Conservation (phyloP, 345 rosid species). For the Eucalyptus regnans region DNA sequence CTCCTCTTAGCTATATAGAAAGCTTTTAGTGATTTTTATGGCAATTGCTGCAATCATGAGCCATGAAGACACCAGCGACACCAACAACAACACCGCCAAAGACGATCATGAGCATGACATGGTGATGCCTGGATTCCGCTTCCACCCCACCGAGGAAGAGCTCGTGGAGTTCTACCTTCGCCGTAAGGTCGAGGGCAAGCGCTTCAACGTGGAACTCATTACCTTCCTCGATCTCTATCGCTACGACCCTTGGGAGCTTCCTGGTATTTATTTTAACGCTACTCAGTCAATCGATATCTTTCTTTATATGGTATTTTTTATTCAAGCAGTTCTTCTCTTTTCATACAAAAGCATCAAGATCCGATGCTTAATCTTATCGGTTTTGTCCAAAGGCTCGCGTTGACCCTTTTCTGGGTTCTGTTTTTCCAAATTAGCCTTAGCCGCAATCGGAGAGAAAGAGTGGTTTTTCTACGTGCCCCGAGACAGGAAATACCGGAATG, state of each 20-base stretch:
- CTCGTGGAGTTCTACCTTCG: constrained; percentile 99
- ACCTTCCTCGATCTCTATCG: constrained; percentile 99
- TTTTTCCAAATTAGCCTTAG: constrained; percentile 40
- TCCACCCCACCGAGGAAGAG: constrained; percentile 99
- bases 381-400: background rate
- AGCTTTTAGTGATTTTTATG: constrained; percentile 19
- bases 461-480: constrained; percentile 99
- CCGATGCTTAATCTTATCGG: background rate
- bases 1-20: background rate
- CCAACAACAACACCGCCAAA: background rate
- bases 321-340: background rate
- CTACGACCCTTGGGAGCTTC: constrained; percentile 99
- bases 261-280: constrained; percentile 35
- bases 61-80: constrained; percentile 16
- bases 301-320: background rate
- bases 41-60: constrained; percentile 63
- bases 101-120: constrained; percentile 89
- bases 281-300: background rate
- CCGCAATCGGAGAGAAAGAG: constrained; percentile 98
- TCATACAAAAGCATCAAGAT: background rate
- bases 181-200: constrained; percentile 99
- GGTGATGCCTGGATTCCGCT: constrained; percentile 98
- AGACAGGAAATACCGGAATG: constrained; percentile 90
- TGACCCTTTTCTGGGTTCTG: background rate
- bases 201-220: constrained; percentile 93